These are phyloP conservation scores for Acanthamoeba sp. DNA, from an alignment of 208 protist genomes.

Conservation along the genomic window DNA sequence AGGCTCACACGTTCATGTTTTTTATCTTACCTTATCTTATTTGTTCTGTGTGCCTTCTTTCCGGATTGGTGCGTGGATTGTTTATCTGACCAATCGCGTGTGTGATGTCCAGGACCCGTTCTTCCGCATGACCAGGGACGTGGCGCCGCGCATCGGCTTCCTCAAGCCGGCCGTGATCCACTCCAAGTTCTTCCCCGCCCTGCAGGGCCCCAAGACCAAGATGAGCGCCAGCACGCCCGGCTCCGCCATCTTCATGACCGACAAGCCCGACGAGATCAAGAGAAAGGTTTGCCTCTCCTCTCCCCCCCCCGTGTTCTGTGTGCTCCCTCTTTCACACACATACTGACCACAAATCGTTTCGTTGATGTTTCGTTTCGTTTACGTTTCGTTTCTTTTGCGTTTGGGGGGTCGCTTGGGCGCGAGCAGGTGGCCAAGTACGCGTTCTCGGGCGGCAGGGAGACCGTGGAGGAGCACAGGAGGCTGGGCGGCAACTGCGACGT, in stretches of 20 bases:
- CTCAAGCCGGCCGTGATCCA: conserved; percentile 97
- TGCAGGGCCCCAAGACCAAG: conserved; percentile 96
- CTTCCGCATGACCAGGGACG: conserved; percentile 98
- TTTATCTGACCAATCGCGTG: too few relatives aligned
- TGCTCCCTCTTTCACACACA: too few relatives aligned
- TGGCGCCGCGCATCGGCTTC: conserved; percentile 94
- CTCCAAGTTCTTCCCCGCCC: conserved; percentile 97
- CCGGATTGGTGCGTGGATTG: too few relatives aligned
- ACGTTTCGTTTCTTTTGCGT: too few relatives aligned
- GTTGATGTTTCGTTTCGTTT: too few relatives aligned
- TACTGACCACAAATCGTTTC: too few relatives aligned
- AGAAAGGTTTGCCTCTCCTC: neutral
- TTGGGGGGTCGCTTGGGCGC: too few relatives aligned
- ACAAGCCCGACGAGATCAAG: conserved; percentile 95
- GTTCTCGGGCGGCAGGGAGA: conserved; percentile 97
- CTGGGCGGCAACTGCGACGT: conserved; percentile 95
- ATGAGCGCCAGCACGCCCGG: conserved; percentile 96
- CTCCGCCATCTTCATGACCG: conserved; percentile 97
- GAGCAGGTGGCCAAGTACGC: conserved; percentile 95
- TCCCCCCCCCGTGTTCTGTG: too few relatives aligned
- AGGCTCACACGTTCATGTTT: too few relatives aligned
- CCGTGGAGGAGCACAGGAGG: conserved; percentile 95
- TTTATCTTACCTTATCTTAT: too few relatives aligned
- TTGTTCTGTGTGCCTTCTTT: too few relatives aligned
- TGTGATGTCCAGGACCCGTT: conserved; percentile 95